Evolutionary conservation across 2,329 filamentous ascomycete genomes (phyloP), one percentile per base, ranked within the genome.

Genomic region (Ceratocystis ficicola): DNA sequence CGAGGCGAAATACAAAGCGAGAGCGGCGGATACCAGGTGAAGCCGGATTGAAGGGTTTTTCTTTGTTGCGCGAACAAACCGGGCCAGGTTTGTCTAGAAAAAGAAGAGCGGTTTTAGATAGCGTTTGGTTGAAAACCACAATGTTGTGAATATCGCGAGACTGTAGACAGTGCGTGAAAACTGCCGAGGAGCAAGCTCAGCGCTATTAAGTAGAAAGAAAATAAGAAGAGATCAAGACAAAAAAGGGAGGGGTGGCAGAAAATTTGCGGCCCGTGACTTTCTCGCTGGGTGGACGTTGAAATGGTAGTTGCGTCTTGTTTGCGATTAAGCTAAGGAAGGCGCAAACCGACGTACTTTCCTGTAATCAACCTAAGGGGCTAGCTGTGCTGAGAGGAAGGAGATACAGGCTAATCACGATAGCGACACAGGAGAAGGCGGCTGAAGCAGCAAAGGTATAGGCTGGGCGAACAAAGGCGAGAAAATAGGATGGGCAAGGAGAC

Each of bases 301-400:
- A 59, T 6, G 28, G 52, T 7, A 59, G 52, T 17, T 30, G 28
- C 52, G 28, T 59, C 28, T 36, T 25, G 52, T 59, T 32, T 59
- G 25, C 32, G 10, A 3, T 32, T 17, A 32, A 32, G 10, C 17
- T 30, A 32, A 36, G 52, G 52, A 59, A 59, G 52, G 15, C 32
- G 52, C 52, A 30, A 59, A 59, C 52, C 28, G 5, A 17, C 52
- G 52, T 32, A 59, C 52, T 32, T 59, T 59, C 52, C 52, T 25
- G 5, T 3, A n/a, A 41, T 62, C 41, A 44, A 32, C 32, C n/a
- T 25, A 32, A 32, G 59, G 17, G 30, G 60, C 36, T 15, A 12
- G 36, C 36, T 36, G 36, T 36, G 36, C 8, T 36, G 36, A 36
- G 10, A 12, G 8, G 36, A 25, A 22, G 36, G 12, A 41, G 17